These are phyloP conservation scores for Phenoliferia sp. DNA, from an alignment of 1,284 basidiomycete species.

Conservation along the genomic window DNA sequence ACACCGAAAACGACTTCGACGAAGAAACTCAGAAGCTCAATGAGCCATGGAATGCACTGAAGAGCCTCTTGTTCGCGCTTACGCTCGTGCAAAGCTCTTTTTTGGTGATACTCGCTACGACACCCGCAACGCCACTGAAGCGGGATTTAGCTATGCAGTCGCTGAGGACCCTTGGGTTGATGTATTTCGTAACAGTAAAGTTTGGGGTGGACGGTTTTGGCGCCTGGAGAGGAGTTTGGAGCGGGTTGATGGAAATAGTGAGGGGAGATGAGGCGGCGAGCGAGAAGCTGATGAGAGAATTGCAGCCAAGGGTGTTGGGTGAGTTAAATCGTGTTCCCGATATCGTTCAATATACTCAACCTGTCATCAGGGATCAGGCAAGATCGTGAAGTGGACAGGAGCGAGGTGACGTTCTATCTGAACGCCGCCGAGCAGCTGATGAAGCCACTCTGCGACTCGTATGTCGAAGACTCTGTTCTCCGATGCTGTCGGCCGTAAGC, in stretches of 20 bases:
- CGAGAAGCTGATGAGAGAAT: constrained; percentile 17
- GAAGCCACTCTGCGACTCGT: constrained; percentile 19
- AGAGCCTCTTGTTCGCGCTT: constrained; percentile 33
- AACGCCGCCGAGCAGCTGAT: constrained; percentile 34
- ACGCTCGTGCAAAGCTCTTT: constrained; percentile 34
- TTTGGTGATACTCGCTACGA: constrained; percentile 22
- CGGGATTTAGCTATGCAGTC: constrained; percentile 24
- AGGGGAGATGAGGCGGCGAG: not conserved
- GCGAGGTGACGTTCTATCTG: constrained; percentile 32
- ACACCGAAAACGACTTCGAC: constrained; percentile 9
- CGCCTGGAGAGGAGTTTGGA: constrained; percentile 32
- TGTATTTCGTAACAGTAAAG: constrained; percentile 32
- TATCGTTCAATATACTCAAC: no score
- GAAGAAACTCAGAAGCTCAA: not conserved
- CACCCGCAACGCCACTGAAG: constrained; percentile 14
- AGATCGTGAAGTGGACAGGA: constrained; percentile 16
- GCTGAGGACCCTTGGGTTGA: constrained; percentile 22
- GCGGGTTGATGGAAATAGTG: constrained; percentile 31
- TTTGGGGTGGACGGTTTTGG: constrained; percentile 33
- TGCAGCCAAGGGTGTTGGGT: constrained; percentile 10
- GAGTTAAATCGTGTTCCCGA: no score
- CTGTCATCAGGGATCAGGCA: constrained; percentile 5
- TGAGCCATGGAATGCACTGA: constrained; percentile 34
- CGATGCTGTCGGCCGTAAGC: constrained; percentile 25
- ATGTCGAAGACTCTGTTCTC: constrained; percentile 24